Base-by-base conservation (phyloP, 2,329 filamentous ascomycete genomes). In the Onygenales sp. region DNA sequence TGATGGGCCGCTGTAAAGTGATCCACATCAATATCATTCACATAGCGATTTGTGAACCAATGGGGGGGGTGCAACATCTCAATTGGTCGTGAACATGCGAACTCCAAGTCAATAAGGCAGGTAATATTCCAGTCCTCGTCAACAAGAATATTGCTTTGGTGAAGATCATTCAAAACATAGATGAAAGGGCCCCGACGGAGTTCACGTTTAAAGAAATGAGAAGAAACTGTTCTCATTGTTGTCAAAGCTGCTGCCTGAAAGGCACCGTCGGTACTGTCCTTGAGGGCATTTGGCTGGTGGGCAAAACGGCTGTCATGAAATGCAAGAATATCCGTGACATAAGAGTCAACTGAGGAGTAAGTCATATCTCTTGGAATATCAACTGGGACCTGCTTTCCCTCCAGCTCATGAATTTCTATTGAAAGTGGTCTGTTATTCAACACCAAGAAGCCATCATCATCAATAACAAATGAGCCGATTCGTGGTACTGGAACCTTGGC, bases 81-180 rank as follows among this genome's bases (percentile, higher is more conserved):
- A n/a, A 65, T 51, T 6, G 67, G 67, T 3, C 59, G 58, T 1
- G 62, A 61, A 56, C 61, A 66, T 33, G 62, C 58, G 57, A 62
- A 69, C 57, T 68, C 66, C 7, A 70, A 53, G 45, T 69, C 64
- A 52, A 70, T 64, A 13, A 69, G 53, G 13, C 45, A 56, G 34
- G 51, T 67, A 46, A 70, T 60, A 55, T 69, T 59, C 64, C 67
- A 67, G n/a, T 67, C 52, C 6, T 62, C 50, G 50, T 67, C 62
- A 9, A 66, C 63, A 37, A 67, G 62, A 13, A 67, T 64, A 51
- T 74, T 73, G 52, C 66, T 68, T 49, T 61, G 60, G 49, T 74
- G 67, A 10, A 74, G 59, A 54, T 74, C 71, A 11, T 67, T 72
- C 8, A 74, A 61, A 2, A 51, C 58, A 34, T 65, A 58, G 34